These are phyloP conservation scores for Cetradonia linearis DNA, from an alignment of 495 filamentous ascomycete genomes.

Conservation along the genomic window DNA sequence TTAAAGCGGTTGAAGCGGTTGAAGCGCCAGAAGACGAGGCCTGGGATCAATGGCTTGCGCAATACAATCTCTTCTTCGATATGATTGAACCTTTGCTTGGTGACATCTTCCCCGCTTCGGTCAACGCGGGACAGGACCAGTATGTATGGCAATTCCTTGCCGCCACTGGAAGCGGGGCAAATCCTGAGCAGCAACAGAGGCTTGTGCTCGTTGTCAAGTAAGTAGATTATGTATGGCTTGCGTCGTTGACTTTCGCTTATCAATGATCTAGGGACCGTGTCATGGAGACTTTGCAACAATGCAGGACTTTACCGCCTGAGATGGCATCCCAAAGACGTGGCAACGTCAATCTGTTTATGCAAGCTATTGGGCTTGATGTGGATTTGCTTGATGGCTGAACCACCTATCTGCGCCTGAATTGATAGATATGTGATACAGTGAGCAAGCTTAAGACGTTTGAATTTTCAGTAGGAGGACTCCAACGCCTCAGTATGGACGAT, in stretches of 20 bases:
- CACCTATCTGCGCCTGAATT: no score
- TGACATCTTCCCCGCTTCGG: conserved; percentile 74
- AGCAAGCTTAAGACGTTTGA: neutral
- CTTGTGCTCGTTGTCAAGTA: conserved; percentile 89
- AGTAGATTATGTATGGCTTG: conserved; percentile 26
- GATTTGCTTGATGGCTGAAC: conserved; percentile 69
- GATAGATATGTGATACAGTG: neutral
- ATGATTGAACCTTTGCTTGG: conserved; percentile 70
- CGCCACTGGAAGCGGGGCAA: conserved; percentile 83
- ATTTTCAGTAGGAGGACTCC: neutral
- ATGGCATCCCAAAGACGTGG: conserved; percentile 69
- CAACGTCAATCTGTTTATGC: conserved; percentile 97
- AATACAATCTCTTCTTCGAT: conserved; percentile 82
- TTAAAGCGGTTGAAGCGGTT: conserved; percentile 74
- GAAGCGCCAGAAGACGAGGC: conserved; percentile 57
- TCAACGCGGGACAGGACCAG: conserved; percentile 74
- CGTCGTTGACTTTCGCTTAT: conserved; percentile 21
- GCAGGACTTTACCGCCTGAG: conserved; percentile 78
- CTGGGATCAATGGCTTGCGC: conserved; percentile 71
- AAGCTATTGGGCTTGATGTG: conserved; percentile 93
- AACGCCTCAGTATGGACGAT: neutral
- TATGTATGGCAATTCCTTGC: conserved; percentile 98
- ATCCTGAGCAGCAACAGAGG: conserved; percentile 83
- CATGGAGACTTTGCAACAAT: conserved; percentile 84
- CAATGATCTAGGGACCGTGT: conserved; percentile 60